Evolutionary conservation across 2,329 filamentous ascomycete species (phyloP), one percentile per base, ranked within the genome.

Genomic region (Cladosporium sphaerospermum): DNA sequence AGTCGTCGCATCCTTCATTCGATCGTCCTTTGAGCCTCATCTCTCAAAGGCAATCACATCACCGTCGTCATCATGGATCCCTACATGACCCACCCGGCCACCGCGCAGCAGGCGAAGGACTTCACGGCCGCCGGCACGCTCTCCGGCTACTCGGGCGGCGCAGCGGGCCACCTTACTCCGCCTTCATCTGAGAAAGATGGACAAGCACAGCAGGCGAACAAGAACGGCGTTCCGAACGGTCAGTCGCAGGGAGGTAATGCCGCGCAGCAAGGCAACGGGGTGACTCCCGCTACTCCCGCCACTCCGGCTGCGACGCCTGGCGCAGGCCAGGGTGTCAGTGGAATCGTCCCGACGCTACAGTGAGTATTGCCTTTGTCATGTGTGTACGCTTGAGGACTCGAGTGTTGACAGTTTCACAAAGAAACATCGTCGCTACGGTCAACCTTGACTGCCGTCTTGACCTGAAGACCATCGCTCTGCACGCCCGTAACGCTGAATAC

Each of bases 381-480:
- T 66, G 63, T 63, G 67, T 57, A 39, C 66, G 65, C 56, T 57
- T 58, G 62, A 34, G 53, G 51, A 52, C 57, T 57, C 57, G 54
- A 53, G 54, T 56, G 42, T 60, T 64, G 58, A 63, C 57, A 54
- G 41, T 54, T 44, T 50, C 61, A 7, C 45, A 28, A 89, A 95
- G 89, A 85, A 96, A 97, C 78, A 96, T 97, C 76, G 92, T 97
- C 74, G 92, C 93, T 63, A 99, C 93, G 64, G 93, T 97, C 78
- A 97, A 97, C 74, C 82, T 97, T 69, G 89, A 95, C 60, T 96
- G 92, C 76, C 91, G 92, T 64, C 78, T 97, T 76, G 93, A 99
- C 71, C 81, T 99, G 63, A 97, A 97, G 86, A 97, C 93, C 65
- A 97, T 99, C 71, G 93, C 93, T 65, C 81, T 97, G 70, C 93